Conservation (phyloP, 1,139 yeast species). For the Blastobotrys serpentis region DNA sequence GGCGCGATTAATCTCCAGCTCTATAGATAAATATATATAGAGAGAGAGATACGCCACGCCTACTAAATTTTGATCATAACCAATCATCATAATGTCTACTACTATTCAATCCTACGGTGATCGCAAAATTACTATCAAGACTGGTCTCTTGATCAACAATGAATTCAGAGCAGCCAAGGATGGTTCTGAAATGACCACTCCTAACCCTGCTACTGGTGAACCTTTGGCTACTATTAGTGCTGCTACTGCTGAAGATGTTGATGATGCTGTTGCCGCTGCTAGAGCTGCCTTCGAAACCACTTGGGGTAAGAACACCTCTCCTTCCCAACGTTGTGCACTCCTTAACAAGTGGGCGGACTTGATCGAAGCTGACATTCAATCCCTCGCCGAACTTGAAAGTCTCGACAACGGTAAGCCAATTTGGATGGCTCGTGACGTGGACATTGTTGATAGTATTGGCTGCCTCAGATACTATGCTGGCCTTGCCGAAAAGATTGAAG, state of each 20-base stretch:
- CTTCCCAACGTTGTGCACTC: slow-evolving; percentile 49
- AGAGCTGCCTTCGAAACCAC: slow-evolving; percentile 57
- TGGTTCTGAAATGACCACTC: slow-evolving; percentile 54
- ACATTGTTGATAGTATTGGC: slow-evolving; percentile 59
- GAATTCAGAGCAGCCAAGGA: slow-evolving; percentile 52
- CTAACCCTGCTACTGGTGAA: slow-evolving; percentile 69
- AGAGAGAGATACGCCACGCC: not conserved
- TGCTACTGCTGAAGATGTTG: slow-evolving; percentile 69
- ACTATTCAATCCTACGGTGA: not conserved
- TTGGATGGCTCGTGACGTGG: slow-evolving; percentile 43
- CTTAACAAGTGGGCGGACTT: slow-evolving; percentile 53
- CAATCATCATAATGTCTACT: not conserved
- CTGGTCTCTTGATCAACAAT: slow-evolving; percentile 66
- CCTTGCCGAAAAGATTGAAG: slow-evolving; percentile 81
- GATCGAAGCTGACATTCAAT: slow-evolving; percentile 49
- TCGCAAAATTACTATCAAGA: slow-evolving; percentile 25
- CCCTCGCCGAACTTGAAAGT: slow-evolving; percentile 58
- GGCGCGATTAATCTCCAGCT: too few species aligned
- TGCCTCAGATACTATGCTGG: slow-evolving; percentile 76
- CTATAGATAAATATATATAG: too few species aligned
- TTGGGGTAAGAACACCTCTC: slow-evolving; percentile 43
- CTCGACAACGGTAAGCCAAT: slow-evolving; percentile 66
- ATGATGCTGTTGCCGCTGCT: slow-evolving; percentile 74
- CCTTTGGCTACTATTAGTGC: slow-evolving; percentile 62
- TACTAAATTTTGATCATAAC: too few species aligned